Percentiles rank a stretch among this genome's conserved stretches.
Evolutionary conservation across 2,329 filamentous ascomycete species (phyloP).

Genomic region (Sordariomycetes sp.): DNA sequence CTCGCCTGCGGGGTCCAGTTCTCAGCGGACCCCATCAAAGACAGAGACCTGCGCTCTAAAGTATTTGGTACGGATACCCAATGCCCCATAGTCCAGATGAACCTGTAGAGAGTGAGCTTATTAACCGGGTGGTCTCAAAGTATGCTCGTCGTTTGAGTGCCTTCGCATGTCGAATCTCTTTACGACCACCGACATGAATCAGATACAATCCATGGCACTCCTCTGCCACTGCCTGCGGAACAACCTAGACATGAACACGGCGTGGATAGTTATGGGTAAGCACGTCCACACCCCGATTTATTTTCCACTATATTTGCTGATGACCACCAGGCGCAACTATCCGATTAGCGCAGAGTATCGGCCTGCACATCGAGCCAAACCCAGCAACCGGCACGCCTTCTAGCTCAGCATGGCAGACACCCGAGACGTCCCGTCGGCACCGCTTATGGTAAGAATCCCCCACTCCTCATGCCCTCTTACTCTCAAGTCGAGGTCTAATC

Average conservation of each 20-base stretch:
- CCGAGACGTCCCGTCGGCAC: not conserved
- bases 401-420: not conserved
- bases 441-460: not conserved
- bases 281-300: not conserved
- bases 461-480: not conserved
- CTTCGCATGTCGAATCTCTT: constrained; percentile 2
- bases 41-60: constrained; percentile 3
- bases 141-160: constrained; percentile 2
- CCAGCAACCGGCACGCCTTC: not conserved
- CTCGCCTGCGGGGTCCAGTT: constrained; percentile 2
- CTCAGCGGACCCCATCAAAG: constrained; percentile 1
- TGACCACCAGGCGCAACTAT: not conserved
- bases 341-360: constrained; percentile 1
- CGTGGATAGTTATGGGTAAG: constrained; percentile 3
- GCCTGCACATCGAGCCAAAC: not conserved
- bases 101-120: no score
- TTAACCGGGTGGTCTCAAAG: not conserved
- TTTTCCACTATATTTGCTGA: no score
- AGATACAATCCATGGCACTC: constrained; percentile 2
- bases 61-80: not conserved
- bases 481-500: not conserved
- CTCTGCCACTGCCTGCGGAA: constrained; percentile 3
- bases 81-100: no score
- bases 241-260: constrained; percentile 3
- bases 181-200: not conserved